These are phyloP conservation scores for Toxoplasma gondii DNA, from an alignment of 169 alveolate species.

Conservation along the genomic window DNA sequence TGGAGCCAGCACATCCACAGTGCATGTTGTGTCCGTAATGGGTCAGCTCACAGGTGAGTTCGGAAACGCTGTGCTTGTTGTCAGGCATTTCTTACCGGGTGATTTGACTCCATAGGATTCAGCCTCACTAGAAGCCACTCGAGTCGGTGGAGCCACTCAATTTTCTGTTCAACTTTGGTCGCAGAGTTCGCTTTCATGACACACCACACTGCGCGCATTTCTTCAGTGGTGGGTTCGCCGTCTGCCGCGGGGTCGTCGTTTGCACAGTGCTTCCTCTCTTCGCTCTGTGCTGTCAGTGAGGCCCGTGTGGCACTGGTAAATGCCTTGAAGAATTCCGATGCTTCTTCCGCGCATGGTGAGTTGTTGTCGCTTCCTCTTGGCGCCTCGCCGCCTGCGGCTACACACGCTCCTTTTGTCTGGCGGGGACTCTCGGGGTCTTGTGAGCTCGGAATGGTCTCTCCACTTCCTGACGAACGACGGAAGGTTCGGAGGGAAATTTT, in stretches of 20 bases:
- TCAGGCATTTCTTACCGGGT: constrained; percentile 13
- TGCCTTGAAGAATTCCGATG: constrained; percentile 13
- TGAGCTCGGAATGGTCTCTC: not conserved
- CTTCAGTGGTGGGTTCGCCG: constrained; percentile 15
- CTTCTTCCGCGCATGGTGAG: not conserved
- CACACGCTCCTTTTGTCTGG: not conserved
- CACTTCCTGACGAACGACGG: not conserved
- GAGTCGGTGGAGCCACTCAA: constrained; percentile 42
- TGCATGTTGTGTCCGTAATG: no score
- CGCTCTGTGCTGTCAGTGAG: not conserved
- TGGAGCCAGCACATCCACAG: no score
- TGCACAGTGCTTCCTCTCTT: not conserved
- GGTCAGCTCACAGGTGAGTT: no score
- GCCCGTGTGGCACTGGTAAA: not conserved
- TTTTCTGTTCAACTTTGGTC: not conserved
- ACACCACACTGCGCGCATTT: constrained; percentile 35
- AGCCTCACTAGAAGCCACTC: constrained; percentile 33
- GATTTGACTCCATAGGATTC: constrained; percentile 36
- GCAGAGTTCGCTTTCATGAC: constrained; percentile 39
- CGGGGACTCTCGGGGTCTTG: not conserved
- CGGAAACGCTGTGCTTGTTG: no score
- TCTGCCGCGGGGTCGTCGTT: not conserved
- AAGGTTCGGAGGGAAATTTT: not conserved
- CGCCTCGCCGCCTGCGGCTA: not conserved
- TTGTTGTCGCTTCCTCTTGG: not conserved